These are phyloP conservation scores for Crotalaria pallida DNA, from an alignment of 306 rosid species.

Conservation along the genomic window DNA sequence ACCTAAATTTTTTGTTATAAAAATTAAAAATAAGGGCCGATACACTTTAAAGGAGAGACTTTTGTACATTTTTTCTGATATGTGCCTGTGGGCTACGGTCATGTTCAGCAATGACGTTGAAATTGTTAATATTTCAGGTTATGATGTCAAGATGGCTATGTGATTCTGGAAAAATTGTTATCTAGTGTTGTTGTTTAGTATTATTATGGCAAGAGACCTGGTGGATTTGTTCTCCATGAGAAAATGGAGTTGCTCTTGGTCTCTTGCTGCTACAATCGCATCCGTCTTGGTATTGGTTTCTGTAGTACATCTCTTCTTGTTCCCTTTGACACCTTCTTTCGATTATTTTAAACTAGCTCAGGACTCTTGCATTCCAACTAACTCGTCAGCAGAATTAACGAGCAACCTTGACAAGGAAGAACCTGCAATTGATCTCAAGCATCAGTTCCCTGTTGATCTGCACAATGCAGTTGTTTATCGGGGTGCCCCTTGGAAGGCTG, in stretches of 20 bases:
- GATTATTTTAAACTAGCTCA: conserved; percentile 54
- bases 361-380: conserved; percentile 42
- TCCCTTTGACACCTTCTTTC: conserved; percentile 71
- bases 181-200: conserved; percentile 8
- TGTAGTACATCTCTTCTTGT: conserved; percentile 67
- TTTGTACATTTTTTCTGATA: background rate
- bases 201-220: conserved; percentile 26
- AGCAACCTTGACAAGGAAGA: conserved; percentile 25
- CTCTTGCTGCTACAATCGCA: conserved; percentile 54
- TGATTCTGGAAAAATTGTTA: conserved; percentile 26
- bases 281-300: conserved; percentile 61
- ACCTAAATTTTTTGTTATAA: too few relatives aligned
- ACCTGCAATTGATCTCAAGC: conserved; percentile 38
- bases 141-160: conserved; percentile 20
- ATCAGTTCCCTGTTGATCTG: conserved; percentile 54
- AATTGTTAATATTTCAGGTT: conserved; percentile 35
- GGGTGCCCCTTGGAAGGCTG: conserved; percentile 91
- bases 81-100: background rate
- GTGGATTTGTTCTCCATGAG: conserved; percentile 55
- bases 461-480: conserved; percentile 61
- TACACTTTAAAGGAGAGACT: too few relatives aligned
- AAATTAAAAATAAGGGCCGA: too few relatives aligned
- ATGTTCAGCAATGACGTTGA: background rate
- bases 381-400: conserved; percentile 33
- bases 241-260: conserved; percentile 71